Evolutionary conservation across 2,329 filamentous ascomycete genomes (phyloP), one percentile per base, ranked within the genome.

Genomic region (Arthroderma sp.): DNA sequence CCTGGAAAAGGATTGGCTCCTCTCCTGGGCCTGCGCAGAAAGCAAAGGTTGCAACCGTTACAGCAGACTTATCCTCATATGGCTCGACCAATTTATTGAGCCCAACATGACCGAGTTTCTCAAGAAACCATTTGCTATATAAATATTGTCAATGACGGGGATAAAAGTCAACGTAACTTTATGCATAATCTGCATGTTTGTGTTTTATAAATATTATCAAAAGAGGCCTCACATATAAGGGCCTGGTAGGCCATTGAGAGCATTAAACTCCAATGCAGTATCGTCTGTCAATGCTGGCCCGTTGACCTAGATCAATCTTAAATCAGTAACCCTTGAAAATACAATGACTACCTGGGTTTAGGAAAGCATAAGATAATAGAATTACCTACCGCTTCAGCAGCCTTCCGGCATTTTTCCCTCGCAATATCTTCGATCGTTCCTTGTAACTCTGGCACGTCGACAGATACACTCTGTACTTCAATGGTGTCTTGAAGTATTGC

Each of bases 281-380:
- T 98, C 93, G 74, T 98, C 93, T 9, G 95, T 91, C 39, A 98
- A 78, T 7, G 96, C 93, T 2, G 94, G 91, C 0, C 90, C 90
- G 66, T 86, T 77, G 52, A 93, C 74, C 89, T 94, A 56, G 38
- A 52, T 58, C 19, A 39, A 31, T 33, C 33, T 31, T 21, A 17
- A 47, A 19, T 55, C 25, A 15, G 1, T 37, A 38, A 59, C 21
- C 37, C 51, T 28, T n/a, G 13, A n/a, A 21, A 33, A 19, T 11
- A 17, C 2, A 51, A 6, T 13, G 7, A 13, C 23, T 17, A 41
- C 19, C n/a, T 15, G 19, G 19, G 21, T 8, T 9, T 2, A 41
- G 2, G 17, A 13, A 25, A 51, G 2, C 15, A 31, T 13, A 6
- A 35, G n/a, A 13, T 13, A 4, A 21, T 31, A 7, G 2, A n/a